phyloP scores from a whole-genome alignment of 441 rosid genomes.

The Jatropha podagrica region DNA sequence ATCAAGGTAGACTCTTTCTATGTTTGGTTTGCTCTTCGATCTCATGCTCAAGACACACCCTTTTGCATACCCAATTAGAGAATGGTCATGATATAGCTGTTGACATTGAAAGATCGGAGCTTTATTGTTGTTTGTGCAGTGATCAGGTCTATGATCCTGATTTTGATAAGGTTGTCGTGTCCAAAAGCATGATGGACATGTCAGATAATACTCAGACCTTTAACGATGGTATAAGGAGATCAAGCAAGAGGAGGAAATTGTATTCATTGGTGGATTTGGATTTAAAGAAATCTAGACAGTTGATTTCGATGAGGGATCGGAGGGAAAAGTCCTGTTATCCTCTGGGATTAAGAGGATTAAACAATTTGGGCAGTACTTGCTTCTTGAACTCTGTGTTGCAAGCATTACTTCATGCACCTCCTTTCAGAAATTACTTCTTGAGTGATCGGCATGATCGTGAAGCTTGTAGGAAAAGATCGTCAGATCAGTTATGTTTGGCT shows the following conservation, averaged over 20 bases:
- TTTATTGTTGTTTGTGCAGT: constrained; percentile 66
- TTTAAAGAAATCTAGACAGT: constrained; percentile 42
- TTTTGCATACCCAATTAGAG: constrained; percentile 55
- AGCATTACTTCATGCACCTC: constrained; percentile 79
- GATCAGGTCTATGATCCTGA: constrained; percentile 93
- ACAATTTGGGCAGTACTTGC: constrained; percentile 81
- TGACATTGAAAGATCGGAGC: constrained; percentile 85
- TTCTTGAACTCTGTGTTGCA: constrained; percentile 91
- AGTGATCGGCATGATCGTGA: constrained; percentile 61
- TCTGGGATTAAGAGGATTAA: constrained; percentile 72
- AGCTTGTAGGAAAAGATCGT: constrained; percentile 50
- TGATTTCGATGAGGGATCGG: constrained; percentile 53
- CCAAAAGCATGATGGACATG: constrained; percentile 47
- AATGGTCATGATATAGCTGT: constrained; percentile 64
- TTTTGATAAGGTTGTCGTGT: constrained; percentile 66
- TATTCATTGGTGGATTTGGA: constrained; percentile 48
- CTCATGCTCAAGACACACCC: constrained; percentile 62
- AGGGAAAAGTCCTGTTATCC: constrained; percentile 88
- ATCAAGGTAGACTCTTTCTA: constrained; percentile 51
- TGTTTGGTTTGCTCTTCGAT: constrained; percentile 72
- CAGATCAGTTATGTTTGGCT: constrained; percentile 59
- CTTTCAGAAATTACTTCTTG: constrained; percentile 68
- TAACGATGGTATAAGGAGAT: constrained; percentile 49
- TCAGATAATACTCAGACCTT: constrained; percentile 36
- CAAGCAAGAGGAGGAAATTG: constrained; percentile 69